These are phyloP conservation scores for Thalia dealbata DNA, from an alignment of 176 grass and related monocot species.

Conservation along the genomic window DNA sequence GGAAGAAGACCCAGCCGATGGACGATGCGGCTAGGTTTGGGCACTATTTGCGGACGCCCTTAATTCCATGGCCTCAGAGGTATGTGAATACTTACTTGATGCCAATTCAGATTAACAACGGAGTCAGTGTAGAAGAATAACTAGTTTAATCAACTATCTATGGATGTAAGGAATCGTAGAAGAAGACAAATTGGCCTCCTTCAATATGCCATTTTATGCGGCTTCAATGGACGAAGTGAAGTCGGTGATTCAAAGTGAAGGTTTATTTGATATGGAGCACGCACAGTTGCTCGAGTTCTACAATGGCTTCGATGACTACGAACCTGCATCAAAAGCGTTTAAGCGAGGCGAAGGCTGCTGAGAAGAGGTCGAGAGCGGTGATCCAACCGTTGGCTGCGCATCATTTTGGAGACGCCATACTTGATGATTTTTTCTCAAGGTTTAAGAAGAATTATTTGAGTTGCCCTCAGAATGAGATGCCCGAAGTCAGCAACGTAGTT, in stretches of 20 bases:
- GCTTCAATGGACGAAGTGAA: slow-evolving; percentile 25
- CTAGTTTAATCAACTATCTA: not conserved
- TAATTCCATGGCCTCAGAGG: slow-evolving; percentile 15
- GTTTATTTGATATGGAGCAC: slow-evolving; percentile 16
- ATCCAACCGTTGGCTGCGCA: slow-evolving; percentile 8
- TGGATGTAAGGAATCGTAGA: slow-evolving; percentile 10
- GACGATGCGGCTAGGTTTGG: not conserved
- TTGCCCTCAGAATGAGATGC: slow-evolving; percentile 11
- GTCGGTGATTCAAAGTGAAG: not conserved
- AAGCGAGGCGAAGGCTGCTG: slow-evolving; percentile 13
- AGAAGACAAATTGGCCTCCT: slow-evolving; percentile 7
- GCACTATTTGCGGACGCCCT: slow-evolving; percentile 13
- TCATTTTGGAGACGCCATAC: slow-evolving; percentile 23
- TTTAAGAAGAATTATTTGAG: not conserved
- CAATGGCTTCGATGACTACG: slow-evolving; percentile 8
- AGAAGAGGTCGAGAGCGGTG: slow-evolving; percentile 11
- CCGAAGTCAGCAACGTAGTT: too few species aligned
- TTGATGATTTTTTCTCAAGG: slow-evolving; percentile 18
- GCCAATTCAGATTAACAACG: not conserved
- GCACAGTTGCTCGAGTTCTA: not conserved
- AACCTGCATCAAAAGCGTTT: not conserved
- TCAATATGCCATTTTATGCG: slow-evolving; percentile 22
- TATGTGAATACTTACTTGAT: not conserved
- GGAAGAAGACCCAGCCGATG: not conserved
- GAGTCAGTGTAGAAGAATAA: not conserved